phyloP scores from a whole-genome alignment of 2,329 filamentous ascomycete species.

The Monosporascus sp. region DNA sequence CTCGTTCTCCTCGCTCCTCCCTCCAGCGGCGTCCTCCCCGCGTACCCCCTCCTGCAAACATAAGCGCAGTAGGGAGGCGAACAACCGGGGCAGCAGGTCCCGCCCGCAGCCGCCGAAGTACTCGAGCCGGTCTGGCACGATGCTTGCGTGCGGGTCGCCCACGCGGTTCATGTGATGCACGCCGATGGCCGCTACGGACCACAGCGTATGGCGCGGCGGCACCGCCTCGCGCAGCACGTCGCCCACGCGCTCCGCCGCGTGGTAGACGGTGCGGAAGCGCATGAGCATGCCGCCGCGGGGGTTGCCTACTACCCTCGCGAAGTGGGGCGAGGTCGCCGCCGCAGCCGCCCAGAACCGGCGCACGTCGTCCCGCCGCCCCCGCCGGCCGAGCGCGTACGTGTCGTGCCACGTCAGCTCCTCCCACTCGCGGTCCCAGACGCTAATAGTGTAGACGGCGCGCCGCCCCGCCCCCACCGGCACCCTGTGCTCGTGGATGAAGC shows the following conservation, averaged over 20 bases:
- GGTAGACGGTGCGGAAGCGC: conserved; percentile 15
- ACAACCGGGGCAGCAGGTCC: conserved; percentile 12
- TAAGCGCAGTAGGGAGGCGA: conserved; percentile 13
- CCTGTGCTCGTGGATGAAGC: conserved; percentile 18
- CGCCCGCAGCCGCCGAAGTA: conserved; percentile 10
- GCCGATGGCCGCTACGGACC: conserved; percentile 9
- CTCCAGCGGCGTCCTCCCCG: neutral
- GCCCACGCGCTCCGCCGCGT: conserved; percentile 9
- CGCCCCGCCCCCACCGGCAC: conserved; percentile 6
- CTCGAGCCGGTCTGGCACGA: conserved; percentile 15
- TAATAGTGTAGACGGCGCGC: conserved; percentile 15
- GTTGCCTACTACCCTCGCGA: neutral
- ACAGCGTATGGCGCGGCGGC: conserved; percentile 12
- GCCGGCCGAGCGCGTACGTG: conserved; percentile 9
- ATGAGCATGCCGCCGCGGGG: conserved; percentile 5
- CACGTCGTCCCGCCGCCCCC: conserved; percentile 9
- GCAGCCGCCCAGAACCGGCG: conserved; percentile 10
- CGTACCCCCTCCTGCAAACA: conserved; percentile 4
- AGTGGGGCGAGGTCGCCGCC: neutral
- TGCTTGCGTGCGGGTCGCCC: conserved; percentile 5
- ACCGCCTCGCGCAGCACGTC: conserved; percentile 5
- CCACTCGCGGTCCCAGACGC: conserved; percentile 19
- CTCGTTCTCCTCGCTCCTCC: neutral
- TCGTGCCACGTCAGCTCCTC: conserved; percentile 19
- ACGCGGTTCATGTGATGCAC: conserved; percentile 15